Base-by-base conservation (phyloP, 83 land plant species). In the Diphasiastrum complanatum region DNA sequence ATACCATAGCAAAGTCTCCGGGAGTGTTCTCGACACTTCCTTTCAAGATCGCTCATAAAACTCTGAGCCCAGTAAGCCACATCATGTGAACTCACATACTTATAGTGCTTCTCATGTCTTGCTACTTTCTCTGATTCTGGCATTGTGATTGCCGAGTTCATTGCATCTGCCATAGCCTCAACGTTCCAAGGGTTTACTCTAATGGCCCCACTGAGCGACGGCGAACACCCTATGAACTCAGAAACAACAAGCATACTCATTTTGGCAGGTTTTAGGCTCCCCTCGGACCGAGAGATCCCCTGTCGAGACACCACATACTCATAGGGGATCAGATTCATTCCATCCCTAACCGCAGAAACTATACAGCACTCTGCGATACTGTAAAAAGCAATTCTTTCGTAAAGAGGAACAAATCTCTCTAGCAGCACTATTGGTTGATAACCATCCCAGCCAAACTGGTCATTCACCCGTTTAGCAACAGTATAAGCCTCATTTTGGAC, bases 151-250 rank as follows among this genome's bases (percentile, higher is more conserved):
- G 65, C 65, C 55, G 31, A 45, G 14, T 28, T 61, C 65, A 61
- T n/a, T 6, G 65, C 65, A 25, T 61, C 65, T 3, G 65, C 65
- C 5, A 61, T 57, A 45, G 65, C 65, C 55, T 45, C 65, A 6
- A 47, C 22, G 23, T 62, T 62, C 65, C 65, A 62, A 8, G 65
- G 65, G 35, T 62, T 62, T 26, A 62, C 60, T 45, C 65, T 23
- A n/a, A 62, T 62, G 63, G 65, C 65, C 28, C 65, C 65, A 33
- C 65, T n/a, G n/a, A n/a, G n/a, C n/a, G n/a, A n/a, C n/a, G n/a
- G n/a, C n/a, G n/a, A n/a, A n/a, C n/a, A n/a, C n/a, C n/a, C n/a
- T n/a, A n/a, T n/a, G n/a, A n/a, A n/a, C n/a, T n/a, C n/a, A n/a
- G n/a, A n/a, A n/a, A 45, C 60, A n/a, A 46, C 65, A 26, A 61